These are phyloP conservation scores for Coemansia sp. DNA, from an alignment of 192 early-diverging fungal species.

Conservation along the genomic window DNA sequence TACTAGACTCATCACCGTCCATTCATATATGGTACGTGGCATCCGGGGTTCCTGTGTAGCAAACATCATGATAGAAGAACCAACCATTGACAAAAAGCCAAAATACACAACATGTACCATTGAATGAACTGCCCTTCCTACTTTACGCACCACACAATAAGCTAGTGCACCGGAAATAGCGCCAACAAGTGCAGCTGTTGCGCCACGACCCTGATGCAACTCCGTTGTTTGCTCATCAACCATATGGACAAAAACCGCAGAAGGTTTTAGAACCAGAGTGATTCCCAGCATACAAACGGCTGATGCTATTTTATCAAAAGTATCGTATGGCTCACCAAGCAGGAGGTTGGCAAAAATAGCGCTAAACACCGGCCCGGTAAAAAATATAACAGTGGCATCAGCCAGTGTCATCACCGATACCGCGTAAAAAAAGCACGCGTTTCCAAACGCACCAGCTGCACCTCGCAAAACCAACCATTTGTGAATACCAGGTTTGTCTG, in stretches of 20 bases:
- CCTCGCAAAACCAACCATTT: slow-evolving; percentile 66
- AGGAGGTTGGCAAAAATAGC: slow-evolving; percentile 63
- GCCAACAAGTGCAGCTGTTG: slow-evolving; percentile 57
- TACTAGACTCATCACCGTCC: slow-evolving; percentile 49
- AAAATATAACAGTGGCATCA: slow-evolving; percentile 79
- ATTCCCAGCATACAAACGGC: slow-evolving; percentile 63
- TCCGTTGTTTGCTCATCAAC: slow-evolving; percentile 1
- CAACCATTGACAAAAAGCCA: slow-evolving; percentile 61
- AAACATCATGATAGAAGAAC: slow-evolving; percentile 55
- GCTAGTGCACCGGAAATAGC: slow-evolving; percentile 64
- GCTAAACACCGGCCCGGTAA: slow-evolving; percentile 75
- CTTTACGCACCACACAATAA: slow-evolving; percentile 70
- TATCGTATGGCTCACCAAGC: slow-evolving; percentile 65
- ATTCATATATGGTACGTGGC: slow-evolving; percentile 53
- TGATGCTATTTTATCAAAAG: slow-evolving; percentile 59
- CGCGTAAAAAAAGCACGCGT: slow-evolving; percentile 72
- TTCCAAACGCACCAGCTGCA: slow-evolving; percentile 61
- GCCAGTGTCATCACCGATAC: slow-evolving; percentile 67
- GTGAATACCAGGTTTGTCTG: slow-evolving; percentile 28
- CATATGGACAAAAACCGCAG: slow-evolving; percentile 40
- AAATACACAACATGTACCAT: slow-evolving; percentile 82
- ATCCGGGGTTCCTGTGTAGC: slow-evolving; percentile 9
- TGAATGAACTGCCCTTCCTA: slow-evolving; percentile 68
- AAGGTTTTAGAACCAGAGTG: slow-evolving; percentile 61
- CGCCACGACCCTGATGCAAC: slow-evolving; percentile 32